These are phyloP conservation scores for Vitellaria paradoxa DNA, from an alignment of 179 eudicot genomes.

Conservation along the genomic window DNA sequence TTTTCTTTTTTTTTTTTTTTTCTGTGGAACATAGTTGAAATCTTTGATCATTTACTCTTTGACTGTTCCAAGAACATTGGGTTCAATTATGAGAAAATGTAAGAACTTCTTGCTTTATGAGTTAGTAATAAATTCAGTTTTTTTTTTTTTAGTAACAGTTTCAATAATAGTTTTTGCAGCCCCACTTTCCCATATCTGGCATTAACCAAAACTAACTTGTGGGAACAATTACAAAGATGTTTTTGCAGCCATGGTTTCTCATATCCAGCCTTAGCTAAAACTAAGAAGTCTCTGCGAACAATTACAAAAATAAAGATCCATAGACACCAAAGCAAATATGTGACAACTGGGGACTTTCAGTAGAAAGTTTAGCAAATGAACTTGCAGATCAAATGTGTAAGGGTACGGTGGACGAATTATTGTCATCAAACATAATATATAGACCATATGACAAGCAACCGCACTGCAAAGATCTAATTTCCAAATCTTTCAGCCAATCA, in stretches of 20 bases:
- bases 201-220: too few species aligned
- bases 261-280: too few species aligned
- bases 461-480: not conserved
- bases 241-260: too few species aligned
- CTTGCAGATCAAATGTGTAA: slow-evolving; percentile 9
- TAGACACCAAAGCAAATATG: not conserved
- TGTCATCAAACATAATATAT: not conserved
- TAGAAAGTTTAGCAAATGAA: not conserved
- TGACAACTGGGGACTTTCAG: too few species aligned
- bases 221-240: too few species aligned
- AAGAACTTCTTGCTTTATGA: not conserved
- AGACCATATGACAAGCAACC: not conserved
- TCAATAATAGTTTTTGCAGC: not conserved
- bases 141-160: not conserved
- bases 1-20: too few species aligned
- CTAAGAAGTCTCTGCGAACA: too few species aligned
- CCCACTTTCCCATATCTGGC: too few species aligned
- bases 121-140: not conserved
- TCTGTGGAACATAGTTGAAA: too few species aligned
- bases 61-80: not conserved
- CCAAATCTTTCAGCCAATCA: slow-evolving; percentile 20
- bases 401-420: not conserved
- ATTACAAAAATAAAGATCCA: too few species aligned
- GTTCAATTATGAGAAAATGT: not conserved
- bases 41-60: not conserved